Evolutionary conservation across 371 early-diverging fungal species (phyloP), one percentile per base, ranked within the genome.

Genomic region (Apophysomyces variabilis): DNA sequence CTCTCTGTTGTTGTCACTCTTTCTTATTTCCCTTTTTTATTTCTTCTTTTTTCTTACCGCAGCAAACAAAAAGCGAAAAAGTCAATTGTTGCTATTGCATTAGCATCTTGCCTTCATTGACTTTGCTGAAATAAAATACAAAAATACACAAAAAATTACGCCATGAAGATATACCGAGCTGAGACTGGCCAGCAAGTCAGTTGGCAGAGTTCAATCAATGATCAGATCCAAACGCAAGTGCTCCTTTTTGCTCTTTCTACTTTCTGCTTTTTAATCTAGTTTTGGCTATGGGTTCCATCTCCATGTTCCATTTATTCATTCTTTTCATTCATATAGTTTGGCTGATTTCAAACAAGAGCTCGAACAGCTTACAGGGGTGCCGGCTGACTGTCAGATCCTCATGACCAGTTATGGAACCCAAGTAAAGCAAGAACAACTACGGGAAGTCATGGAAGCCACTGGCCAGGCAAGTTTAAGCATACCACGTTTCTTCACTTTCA

Each of bases 141-240:
- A 26, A 26, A 26, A 26, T 26, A 26, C 32, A 26, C 32, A 26
- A 26, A 26, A 26, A 26, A 36, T 21, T 65, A 21, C 58, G 61
- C 38, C 60, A 88, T 88, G 88, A 86, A 79, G 75, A 69, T 88
- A 69, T 88, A 86, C 61, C 75, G 87, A 67, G 86, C 88, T 64
- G 88, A 88, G 75, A 87, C 88, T 50, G 88, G 88, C 65, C 80
- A 79, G 71, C 75, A 74, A 60, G 78, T 88, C 5, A 44, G 66
- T 39, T 79, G 77, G 76, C 68, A 47, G 43, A 41, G 35, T 36
- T 64, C 41, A 58, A 46, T 58, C 38, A 13, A 43, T 38, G 47
- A 60, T 57, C 64, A 57, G 32, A 64, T 77, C 43, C 64, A 71
- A 44, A 72, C 67, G 73, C 64, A 73, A 78, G 61, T 46, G 57